Evolutionary conservation across 306 rosid genomes (phyloP).

Genomic region (Leucaena leucocephala): DNA sequence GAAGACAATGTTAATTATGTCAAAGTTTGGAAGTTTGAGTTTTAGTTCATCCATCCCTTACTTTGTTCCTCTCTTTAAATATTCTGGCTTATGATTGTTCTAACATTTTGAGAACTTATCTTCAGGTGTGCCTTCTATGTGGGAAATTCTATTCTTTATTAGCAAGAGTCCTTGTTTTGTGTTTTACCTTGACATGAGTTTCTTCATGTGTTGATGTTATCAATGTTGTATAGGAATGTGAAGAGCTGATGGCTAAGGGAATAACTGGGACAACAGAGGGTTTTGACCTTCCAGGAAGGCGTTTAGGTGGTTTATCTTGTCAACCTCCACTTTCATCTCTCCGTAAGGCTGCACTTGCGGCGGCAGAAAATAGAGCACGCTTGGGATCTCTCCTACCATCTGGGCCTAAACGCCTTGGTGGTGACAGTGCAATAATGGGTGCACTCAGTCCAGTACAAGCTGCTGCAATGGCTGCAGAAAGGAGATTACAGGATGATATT

Average conservation of each 20-base stretch:
- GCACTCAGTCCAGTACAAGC: conserved; percentile 92
- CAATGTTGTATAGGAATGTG: conserved; percentile 68
- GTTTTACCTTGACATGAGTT: conserved; percentile 24
- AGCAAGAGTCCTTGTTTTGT: background rate
- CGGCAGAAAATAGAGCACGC: conserved; percentile 78
- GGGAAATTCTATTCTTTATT: conserved; percentile 11
- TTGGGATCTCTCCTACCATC: conserved; percentile 75
- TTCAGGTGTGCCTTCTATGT: conserved; percentile 7
- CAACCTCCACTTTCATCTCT: conserved; percentile 80
- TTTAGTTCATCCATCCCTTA: background rate
- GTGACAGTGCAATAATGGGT: conserved; percentile 72
- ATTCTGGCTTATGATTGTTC: conserved; percentile 8
- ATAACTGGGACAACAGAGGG: conserved; percentile 74
- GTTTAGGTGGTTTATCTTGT: conserved; percentile 71
- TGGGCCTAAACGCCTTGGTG: conserved; percentile 91
- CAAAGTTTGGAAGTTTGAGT: conserved; percentile 1
- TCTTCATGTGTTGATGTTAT: conserved; percentile 13
- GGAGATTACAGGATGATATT: conserved; percentile 90
- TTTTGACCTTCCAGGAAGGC: conserved; percentile 90
- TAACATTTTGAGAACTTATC: background rate
- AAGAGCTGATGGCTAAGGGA: conserved; percentile 85
- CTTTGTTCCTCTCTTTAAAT: background rate
- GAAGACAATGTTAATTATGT: background rate
- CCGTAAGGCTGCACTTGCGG: conserved; percentile 64
- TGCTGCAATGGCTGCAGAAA: conserved; percentile 98